phyloP scores from a whole-genome alignment of 768 basidiomycete species.

The Dioszegia aurantiaca region DNA sequence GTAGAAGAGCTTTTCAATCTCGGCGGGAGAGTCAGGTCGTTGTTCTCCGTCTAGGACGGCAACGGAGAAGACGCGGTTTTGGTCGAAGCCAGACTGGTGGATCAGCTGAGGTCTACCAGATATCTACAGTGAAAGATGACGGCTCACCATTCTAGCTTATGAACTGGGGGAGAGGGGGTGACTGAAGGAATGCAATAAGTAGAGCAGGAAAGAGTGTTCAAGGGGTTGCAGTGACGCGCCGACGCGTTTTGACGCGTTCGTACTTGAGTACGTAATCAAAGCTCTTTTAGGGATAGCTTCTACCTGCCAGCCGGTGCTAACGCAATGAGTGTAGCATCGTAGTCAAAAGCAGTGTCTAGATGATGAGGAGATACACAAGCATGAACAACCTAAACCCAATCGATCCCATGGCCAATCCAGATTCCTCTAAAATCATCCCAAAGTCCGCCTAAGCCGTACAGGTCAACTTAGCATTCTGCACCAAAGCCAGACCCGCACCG shows the following conservation, averaged over 20 bases:
- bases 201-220: too few species aligned
- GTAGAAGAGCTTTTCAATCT: slow-evolving; percentile 72
- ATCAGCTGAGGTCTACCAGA: not conserved
- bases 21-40: slow-evolving; percentile 69
- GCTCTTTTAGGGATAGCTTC: too few species aligned
- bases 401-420: not conserved
- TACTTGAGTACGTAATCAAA: too few species aligned
- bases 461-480: slow-evolving; percentile 49
- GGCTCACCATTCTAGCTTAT: slow-evolving; percentile 8
- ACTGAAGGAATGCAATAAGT: too few species aligned
- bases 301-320: too few species aligned
- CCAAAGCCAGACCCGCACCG: slow-evolving; percentile 60
- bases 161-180: too few species aligned
- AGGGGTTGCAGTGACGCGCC: not conserved
- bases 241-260: not conserved
- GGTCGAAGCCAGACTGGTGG: slow-evolving; percentile 16
- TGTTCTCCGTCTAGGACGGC: slow-evolving; percentile 67
- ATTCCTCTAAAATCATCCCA: not conserved
- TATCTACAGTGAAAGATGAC: not conserved
- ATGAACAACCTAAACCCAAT: not conserved
- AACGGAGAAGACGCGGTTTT: slow-evolving; percentile 73
- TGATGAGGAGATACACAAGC: not conserved
- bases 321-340: too few species aligned
- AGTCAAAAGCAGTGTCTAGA: too few species aligned
- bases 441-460: slow-evolving; percentile 40